A percentile compares a stretch with the other conserved stretches of the same genome.
These are phyloP conservation scores for Trichocladium antarcticum DNA, from an alignment of 495 filamentous ascomycete genomes.

Conservation along the genomic window DNA sequence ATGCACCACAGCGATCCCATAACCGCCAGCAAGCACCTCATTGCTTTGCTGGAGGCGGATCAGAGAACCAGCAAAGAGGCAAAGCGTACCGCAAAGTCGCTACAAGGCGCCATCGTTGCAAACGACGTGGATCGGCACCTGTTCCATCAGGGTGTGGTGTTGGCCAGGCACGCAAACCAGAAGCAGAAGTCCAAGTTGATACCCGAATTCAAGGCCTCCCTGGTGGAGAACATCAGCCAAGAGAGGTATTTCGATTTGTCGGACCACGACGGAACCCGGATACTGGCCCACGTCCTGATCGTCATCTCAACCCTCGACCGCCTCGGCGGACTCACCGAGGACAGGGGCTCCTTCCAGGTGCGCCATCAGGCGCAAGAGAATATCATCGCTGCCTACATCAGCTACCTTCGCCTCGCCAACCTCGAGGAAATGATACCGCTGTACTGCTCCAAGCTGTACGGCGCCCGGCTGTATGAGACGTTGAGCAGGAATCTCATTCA, in stretches of 20 bases:
- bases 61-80: constrained; percentile 39
- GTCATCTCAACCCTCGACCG: constrained; percentile 40
- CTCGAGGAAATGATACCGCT: constrained; percentile 68
- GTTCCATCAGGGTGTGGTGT: constrained; percentile 45
- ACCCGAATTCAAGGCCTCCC: constrained; percentile 20
- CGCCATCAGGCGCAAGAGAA: constrained; percentile 42
- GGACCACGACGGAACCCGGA: constrained; percentile 48
- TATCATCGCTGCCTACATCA: constrained; percentile 69
- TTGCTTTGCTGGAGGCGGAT: constrained; percentile 41
- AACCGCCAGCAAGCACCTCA: constrained; percentile 38
- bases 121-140: constrained; percentile 46
- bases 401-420: constrained; percentile 56
- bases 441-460: constrained; percentile 68
- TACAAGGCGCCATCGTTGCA: constrained; percentile 56
- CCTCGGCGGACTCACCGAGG: constrained; percentile 34
- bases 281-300: constrained; percentile 50
- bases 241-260: constrained; percentile 37
- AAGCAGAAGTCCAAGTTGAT: constrained; percentile 40
- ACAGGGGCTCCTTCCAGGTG: constrained; percentile 19
- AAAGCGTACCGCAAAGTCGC: constrained; percentile 46
- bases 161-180: constrained; percentile 44
- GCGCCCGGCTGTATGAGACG: constrained; percentile 35
- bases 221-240: constrained; percentile 25
- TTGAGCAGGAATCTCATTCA: constrained; percentile 48
- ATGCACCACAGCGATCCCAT: constrained; percentile 42